phyloP scores from a whole-genome alignment of 345 rosid genomes.

The Nephelium lappaceum region DNA sequence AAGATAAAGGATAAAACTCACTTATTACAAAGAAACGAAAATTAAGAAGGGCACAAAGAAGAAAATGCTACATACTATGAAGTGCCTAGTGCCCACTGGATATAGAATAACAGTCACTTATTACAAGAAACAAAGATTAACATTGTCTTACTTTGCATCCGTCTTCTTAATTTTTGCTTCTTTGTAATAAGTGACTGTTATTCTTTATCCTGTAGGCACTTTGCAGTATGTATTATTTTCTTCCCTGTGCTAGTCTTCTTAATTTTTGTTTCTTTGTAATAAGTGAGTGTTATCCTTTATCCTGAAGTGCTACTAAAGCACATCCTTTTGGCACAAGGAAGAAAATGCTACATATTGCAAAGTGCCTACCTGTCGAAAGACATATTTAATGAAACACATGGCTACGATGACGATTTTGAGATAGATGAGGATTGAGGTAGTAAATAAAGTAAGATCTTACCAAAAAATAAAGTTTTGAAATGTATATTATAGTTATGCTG shows the following conservation, averaged over 20 bases:
- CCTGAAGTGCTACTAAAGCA: background rate
- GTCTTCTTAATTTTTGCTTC: no score
- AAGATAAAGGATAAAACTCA: background rate
- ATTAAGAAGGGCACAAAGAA: background rate
- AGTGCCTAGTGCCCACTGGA: no score
- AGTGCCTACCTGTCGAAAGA: background rate
- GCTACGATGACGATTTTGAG: background rate
- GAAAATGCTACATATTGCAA: background rate
- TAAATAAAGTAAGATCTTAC: background rate
- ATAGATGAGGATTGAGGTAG: background rate
- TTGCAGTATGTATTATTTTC: background rate
- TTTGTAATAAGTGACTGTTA: no score
- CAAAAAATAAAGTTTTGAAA: background rate
- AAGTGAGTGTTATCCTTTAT: background rate
- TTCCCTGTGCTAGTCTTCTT: background rate
- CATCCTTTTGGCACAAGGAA: background rate
- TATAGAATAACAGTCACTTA: no score
- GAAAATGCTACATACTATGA: no score
- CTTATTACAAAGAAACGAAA: background rate
- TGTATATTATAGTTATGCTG: background rate
- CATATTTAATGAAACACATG: background rate
- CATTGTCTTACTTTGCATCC: no score
- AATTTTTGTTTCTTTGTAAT: background rate
- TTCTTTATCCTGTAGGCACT: background rate
- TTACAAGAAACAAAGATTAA: no score